phyloP scores from a whole-genome alignment of 805 yeast genomes.

The Maudiozyma bulderi region DNA sequence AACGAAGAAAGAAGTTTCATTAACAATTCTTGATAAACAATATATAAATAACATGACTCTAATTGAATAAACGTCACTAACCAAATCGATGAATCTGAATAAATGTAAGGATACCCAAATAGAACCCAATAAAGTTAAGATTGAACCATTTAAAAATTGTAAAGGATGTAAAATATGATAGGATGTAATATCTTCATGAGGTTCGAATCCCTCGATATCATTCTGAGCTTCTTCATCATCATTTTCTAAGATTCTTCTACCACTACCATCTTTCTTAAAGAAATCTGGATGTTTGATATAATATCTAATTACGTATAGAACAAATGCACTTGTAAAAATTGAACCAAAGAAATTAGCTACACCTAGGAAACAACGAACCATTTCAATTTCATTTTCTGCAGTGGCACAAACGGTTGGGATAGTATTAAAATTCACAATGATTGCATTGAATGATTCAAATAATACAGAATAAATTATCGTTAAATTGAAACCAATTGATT shows the following conservation, averaged over 20 bases:
- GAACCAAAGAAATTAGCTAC: background rate
- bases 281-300: background rate
- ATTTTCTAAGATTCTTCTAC: background rate
- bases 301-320: background rate
- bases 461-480: background rate
- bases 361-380: background rate
- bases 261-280: background rate
- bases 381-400: background rate
- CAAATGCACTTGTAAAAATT: background rate
- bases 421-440: background rate
- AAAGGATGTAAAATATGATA: background rate
- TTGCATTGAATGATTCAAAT: background rate
- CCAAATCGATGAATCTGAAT: background rate
- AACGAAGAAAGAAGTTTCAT: background rate
- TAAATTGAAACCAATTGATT: background rate
- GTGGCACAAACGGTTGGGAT: background rate
- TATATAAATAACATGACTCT: background rate
- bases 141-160: background rate
- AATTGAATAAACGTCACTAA: background rate
- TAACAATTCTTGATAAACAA: background rate
- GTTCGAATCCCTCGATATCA: background rate
- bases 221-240: background rate
- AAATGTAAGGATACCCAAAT: background rate
- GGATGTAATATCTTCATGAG: background rate
- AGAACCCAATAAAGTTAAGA: background rate